Conservation (phyloP, 805 yeast species). For the Ascoidea tarda region DNA sequence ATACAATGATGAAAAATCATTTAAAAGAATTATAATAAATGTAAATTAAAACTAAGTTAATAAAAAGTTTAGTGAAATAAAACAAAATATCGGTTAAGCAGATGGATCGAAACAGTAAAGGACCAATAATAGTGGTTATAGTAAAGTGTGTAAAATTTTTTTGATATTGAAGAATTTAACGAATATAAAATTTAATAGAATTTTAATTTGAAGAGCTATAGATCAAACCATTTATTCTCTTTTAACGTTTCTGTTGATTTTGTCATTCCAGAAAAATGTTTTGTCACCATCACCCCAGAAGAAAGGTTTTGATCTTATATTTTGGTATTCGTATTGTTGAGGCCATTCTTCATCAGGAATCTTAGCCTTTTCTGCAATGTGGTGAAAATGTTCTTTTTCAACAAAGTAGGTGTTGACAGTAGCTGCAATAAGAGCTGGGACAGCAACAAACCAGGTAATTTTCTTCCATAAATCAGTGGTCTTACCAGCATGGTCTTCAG, state of each 20-base stretch:
- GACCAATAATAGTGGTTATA: background rate
- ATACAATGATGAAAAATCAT: too few relatives aligned
- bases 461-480: slow-evolving; percentile 79
- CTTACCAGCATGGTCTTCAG: slow-evolving; percentile 65
- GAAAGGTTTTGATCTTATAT: slow-evolving; percentile 74
- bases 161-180: background rate
- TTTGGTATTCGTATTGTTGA: slow-evolving; percentile 77
- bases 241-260: slow-evolving; percentile 74
- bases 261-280: slow-evolving; percentile 93
- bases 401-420: slow-evolving; percentile 70
- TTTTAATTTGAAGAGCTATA: background rate
- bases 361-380: slow-evolving; percentile 58
- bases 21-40: too few relatives aligned
- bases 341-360: slow-evolving; percentile 90
- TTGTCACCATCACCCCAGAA: slow-evolving; percentile 99
- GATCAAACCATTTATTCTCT: slow-evolving; percentile 11
- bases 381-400: slow-evolving; percentile 84
- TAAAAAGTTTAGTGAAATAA: too few relatives aligned
- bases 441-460: slow-evolving; percentile 63
- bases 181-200: background rate
- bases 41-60: too few relatives aligned
- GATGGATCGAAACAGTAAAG: background rate
- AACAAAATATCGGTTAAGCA: too few relatives aligned
- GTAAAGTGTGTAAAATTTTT: background rate
- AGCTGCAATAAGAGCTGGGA: slow-evolving; percentile 67